These are phyloP conservation scores for Nicotiana rustica DNA, from an alignment of 305 asterid species.

Conservation along the genomic window DNA sequence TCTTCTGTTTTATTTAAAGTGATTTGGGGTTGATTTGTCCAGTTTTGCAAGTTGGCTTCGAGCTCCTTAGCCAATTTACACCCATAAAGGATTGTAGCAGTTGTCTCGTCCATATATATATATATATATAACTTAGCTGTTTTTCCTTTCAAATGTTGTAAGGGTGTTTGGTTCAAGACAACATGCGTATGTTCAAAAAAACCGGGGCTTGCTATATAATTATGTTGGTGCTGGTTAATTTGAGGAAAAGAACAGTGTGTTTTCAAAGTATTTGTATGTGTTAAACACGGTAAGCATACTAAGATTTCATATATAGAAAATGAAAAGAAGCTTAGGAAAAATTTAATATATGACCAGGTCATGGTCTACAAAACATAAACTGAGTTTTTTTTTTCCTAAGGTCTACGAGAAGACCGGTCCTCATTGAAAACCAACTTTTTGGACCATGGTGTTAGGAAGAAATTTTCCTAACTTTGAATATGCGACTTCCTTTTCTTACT, in stretches of 20 bases:
- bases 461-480: conserved; percentile 57
- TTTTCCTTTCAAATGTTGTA: not conserved
- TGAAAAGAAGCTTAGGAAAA: conserved; percentile 6
- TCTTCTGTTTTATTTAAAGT: conserved; percentile 57
- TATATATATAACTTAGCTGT: not conserved
- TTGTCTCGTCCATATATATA: conserved; percentile 58
- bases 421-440: conserved; percentile 51
- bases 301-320: conserved; percentile 25
- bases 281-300: conserved; percentile 44
- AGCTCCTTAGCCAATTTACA: conserved; percentile 61
- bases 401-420: conserved; percentile 76
- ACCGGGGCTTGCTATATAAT: not conserved
- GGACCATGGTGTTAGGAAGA: conserved; percentile 47
- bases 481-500: conserved; percentile 33
- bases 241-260: conserved; percentile 36
- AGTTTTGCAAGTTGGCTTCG: conserved; percentile 55
- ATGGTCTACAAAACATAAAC: conserved; percentile 26
- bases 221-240: conserved; percentile 47
- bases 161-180: not conserved
- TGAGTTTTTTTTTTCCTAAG: conserved; percentile 15
- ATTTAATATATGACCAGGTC: not conserved
- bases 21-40: conserved; percentile 50
- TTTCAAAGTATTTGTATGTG: conserved; percentile 48
- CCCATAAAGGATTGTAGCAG: conserved; percentile 49
- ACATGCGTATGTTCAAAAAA: not conserved